Evolutionary conservation across 495 filamentous ascomycete genomes (phyloP), one percentile per base, ranked within the genome.

Genomic region (Collariella sp.): DNA sequence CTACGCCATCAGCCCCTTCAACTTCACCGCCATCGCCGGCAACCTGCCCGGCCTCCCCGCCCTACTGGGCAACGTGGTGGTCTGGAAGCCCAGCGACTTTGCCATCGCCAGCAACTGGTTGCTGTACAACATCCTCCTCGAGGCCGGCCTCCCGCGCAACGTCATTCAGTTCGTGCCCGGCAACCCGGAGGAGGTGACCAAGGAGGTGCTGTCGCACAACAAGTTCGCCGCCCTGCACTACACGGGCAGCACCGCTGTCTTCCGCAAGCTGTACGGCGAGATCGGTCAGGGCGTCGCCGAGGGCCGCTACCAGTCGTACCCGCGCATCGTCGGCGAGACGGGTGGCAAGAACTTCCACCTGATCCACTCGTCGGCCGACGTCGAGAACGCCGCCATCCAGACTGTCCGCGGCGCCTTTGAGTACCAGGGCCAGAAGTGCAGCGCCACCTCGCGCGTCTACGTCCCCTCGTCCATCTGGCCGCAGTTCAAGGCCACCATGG

Each of bases 291-390:
- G 83, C 19, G 76, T 89, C 22, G 81, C 79, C 5, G 80, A 84
- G 57, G 83, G 79, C 43, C 75, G 72, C 18, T 94, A 90, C 65
- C 73, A 76, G 51, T 78, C 81, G 41, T 94, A 89, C 70, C 88
- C 88, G 13, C 81, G 88, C 55, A 81, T 93, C 31, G 86, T 91
- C 15, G 88, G 83, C 51, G 88, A 94, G 75, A 93, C 89, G 2
- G 86, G 87, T 53, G 89, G 89, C 56, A 95, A 95, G 80, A 95
- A 95, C 71, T 95, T 90, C 76, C 89, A 91, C 71, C 73, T 95
- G 36, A 67, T 95, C 41, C 88, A 94, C 64, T 55, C 73, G 6
- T 83, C 80, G 4, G 88, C 89, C 34, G 85, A 93, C 57, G 61
- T 89, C 42, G 68, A 78, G 33, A 91, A 89, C 60, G 88, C 89